These are phyloP conservation scores for Eremochloa ophiuroides DNA, from an alignment of 176 grass and related monocot genomes.

Conservation along the genomic window DNA sequence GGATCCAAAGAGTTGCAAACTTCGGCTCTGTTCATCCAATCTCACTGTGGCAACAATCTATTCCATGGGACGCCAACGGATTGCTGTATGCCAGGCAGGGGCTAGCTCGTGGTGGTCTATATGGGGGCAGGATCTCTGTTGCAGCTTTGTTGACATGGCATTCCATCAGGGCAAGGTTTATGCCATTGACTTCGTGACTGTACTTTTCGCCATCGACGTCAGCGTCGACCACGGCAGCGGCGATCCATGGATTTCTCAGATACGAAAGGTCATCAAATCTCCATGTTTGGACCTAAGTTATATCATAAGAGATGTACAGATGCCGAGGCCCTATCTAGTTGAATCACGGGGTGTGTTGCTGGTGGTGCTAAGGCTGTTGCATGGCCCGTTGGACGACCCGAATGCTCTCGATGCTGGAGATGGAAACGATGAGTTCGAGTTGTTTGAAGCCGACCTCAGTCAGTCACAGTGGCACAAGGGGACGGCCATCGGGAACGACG, in stretches of 20 bases:
- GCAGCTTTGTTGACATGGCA: neutral
- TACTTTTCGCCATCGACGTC: neutral
- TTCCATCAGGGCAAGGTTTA: neutral
- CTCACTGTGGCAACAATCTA: neutral
- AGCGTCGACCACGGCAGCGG: neutral
- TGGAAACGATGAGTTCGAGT: neutral
- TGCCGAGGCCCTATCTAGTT: neutral
- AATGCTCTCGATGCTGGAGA: neutral
- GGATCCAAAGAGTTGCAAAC: neutral
- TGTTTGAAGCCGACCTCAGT: neutral
- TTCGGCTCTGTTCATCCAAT: neutral
- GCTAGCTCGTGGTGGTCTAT: neutral
- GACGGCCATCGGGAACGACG: neutral
- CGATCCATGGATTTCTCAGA: neutral
- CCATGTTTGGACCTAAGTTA: too few relatives aligned
- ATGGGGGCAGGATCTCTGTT: neutral
- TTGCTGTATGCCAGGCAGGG: neutral
- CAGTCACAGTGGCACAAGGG: neutral
- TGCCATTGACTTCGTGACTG: neutral
- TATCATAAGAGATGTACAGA: too few relatives aligned
- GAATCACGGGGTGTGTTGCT: neutral
- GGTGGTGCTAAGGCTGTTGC: neutral
- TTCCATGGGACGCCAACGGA: neutral
- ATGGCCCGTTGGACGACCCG: fast-evolving
- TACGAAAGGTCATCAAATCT: neutral